phyloP scores from a whole-genome alignment of 2,329 filamentous ascomycete genomes.

The Emmonsiellopsis sp. region DNA sequence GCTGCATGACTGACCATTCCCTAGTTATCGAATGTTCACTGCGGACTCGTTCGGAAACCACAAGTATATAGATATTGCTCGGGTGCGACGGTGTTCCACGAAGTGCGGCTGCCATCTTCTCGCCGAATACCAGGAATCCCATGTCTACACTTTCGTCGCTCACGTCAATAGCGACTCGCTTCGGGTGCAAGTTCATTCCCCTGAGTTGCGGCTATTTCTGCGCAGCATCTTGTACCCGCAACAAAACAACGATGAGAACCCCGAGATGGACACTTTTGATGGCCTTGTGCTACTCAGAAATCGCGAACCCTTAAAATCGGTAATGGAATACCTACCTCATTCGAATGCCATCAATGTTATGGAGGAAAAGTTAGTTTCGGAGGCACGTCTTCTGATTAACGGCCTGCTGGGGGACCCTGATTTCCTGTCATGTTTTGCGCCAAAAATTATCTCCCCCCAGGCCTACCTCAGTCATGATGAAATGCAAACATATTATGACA shows the following conservation, averaged over 20 bases:
- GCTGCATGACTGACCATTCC: neutral
- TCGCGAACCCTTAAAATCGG: no score
- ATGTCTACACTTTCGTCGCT: neutral
- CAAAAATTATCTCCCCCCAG: neutral
- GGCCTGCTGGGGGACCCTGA: neutral
- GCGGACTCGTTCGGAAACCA: neutral
- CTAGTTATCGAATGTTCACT: neutral
- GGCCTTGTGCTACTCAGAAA: no score
- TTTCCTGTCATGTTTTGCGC: neutral
- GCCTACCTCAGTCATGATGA: neutral
- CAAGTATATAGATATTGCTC: neutral
- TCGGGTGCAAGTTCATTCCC: neutral
- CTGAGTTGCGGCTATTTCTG: neutral
- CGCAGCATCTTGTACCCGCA: neutral
- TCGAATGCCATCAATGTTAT: neutral
- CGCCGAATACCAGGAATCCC: neutral
- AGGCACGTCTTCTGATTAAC: neutral
- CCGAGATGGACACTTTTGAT: no score
- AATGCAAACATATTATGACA: neutral
- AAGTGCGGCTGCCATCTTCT: neutral
- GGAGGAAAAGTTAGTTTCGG: neutral
- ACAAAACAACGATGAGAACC: neutral
- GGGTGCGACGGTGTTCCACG: neutral
- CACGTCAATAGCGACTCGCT: neutral
- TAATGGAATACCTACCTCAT: no score